phyloP scores from a whole-genome alignment of 2,329 filamentous ascomycete species.

The Dothiorella sarmentorum region DNA sequence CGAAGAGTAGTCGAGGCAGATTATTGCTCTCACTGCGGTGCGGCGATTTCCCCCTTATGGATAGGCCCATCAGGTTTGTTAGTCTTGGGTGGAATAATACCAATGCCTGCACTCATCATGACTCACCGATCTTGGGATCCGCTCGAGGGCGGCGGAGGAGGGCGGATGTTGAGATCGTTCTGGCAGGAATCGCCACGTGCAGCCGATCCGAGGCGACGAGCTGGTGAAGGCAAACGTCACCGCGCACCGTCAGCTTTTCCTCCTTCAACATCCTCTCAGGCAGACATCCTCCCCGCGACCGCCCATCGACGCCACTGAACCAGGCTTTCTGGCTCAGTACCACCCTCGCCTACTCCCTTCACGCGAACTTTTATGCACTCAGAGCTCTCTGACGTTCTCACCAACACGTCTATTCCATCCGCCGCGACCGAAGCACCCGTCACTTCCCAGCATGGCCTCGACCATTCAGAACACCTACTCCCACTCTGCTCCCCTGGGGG shows the following conservation, averaged over 20 bases:
- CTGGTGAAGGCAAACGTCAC: slow-evolving; percentile 12
- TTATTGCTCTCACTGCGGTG: no score
- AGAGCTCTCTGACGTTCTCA: slow-evolving; percentile 52
- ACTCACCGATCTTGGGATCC: no score
- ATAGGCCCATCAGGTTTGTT: no score
- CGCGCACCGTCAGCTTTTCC: not conserved
- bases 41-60: no score
- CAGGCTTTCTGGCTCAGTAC: slow-evolving; percentile 19
- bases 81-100: no score
- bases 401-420: slow-evolving; percentile 43
- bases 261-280: not conserved
- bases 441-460: slow-evolving; percentile 59
- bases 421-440: slow-evolving; percentile 33
- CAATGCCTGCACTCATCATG: no score
- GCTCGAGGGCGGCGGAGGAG: not conserved
- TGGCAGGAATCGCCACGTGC: slow-evolving; percentile 4
- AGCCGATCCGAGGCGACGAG: not conserved
- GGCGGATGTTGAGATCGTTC: not conserved
- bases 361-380: slow-evolving; percentile 60
- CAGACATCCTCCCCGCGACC: not conserved
- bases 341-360: slow-evolving; percentile 17
- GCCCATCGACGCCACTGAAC: slow-evolving; percentile 16
- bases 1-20: no score
- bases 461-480: slow-evolving; percentile 44
- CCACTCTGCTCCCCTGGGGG: slow-evolving; percentile 36